phyloP scores from a whole-genome alignment of 139 green algal species.

The Yamagishiella unicocca region DNA sequence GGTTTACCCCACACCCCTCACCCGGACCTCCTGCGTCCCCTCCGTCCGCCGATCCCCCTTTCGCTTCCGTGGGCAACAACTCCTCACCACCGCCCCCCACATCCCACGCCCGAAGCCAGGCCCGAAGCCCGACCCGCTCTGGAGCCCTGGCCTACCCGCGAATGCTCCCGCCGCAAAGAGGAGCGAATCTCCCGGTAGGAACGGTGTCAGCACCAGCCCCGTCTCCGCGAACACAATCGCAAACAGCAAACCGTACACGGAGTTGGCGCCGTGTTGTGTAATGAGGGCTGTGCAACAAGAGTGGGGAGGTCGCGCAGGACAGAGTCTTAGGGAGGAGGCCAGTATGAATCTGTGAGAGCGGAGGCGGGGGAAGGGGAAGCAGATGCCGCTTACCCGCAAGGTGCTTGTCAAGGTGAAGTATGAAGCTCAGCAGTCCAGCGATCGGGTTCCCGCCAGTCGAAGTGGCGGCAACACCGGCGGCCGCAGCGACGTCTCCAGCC shows the following conservation, averaged over 20 bases:
- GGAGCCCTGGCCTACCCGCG: too few relatives aligned
- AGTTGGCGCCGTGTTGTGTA: conserved; percentile 66
- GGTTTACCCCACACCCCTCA: not conserved
- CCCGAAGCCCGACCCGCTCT: too few relatives aligned
- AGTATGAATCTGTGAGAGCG: not conserved
- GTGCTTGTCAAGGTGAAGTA: conserved; percentile 92
- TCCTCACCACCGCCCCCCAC: not conserved
- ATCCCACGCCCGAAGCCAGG: too few relatives aligned
- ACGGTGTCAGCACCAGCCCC: conserved; percentile 91
- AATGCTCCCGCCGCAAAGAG: conserved; percentile 94
- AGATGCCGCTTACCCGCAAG: conserved; percentile 47
- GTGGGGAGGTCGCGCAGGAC: not conserved
- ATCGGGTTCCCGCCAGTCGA: not conserved
- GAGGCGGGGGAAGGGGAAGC: not conserved
- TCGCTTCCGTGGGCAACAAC: not conserved
- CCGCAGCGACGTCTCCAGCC: not conserved
- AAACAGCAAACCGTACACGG: conserved; percentile 88
- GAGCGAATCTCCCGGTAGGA: conserved; percentile 93
- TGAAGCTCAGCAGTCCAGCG: conserved; percentile 68
- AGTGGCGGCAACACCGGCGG: not conserved
- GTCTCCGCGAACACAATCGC: conserved; percentile 74
- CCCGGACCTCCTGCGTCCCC: not conserved
- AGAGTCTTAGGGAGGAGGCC: too few relatives aligned
- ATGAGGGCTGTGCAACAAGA: conserved; percentile 76
- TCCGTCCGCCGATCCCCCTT: not conserved